These are phyloP conservation scores for Globisporangium middletonii DNA, from an alignment of 352 stramenopile genomes.

Conservation along the genomic window DNA sequence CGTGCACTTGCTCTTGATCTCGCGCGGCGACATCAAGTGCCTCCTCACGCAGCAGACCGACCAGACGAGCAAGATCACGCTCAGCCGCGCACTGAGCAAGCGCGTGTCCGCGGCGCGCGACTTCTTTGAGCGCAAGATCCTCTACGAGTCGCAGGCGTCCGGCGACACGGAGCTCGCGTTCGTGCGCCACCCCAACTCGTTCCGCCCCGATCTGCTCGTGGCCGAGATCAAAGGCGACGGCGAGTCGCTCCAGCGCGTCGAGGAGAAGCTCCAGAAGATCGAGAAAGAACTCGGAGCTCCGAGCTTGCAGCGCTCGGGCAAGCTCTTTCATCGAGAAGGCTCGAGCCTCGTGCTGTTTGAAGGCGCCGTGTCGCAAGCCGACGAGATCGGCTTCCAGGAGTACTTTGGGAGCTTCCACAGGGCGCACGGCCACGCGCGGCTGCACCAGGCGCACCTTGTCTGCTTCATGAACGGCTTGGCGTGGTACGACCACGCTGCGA, in stretches of 20 bases:
- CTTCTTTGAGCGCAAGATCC: constrained; percentile 67
- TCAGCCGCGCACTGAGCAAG: constrained; percentile 67
- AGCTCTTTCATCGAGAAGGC: constrained; percentile 53
- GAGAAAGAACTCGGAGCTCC: constrained; percentile 63
- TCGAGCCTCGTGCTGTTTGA: constrained; percentile 70
- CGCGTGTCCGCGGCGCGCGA: constrained; percentile 45
- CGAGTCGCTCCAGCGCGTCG: constrained; percentile 48
- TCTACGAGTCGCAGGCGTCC: constrained; percentile 37
- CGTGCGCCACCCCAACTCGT: constrained; percentile 49
- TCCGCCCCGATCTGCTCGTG: constrained; percentile 67
- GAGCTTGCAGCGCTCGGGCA: constrained; percentile 30
- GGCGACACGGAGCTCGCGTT: constrained; percentile 27
- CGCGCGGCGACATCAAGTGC: constrained; percentile 48
- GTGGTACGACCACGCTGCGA: constrained; percentile 61
- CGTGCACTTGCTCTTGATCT: constrained; percentile 57
- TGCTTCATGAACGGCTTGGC: constrained; percentile 64
- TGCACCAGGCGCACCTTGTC: constrained; percentile 70
- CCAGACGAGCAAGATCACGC: constrained; percentile 54
- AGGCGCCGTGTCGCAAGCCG: constrained; percentile 49
- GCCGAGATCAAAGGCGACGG: constrained; percentile 63
- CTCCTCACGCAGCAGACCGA: constrained; percentile 43
- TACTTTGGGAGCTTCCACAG: constrained; percentile 53
- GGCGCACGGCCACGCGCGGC: constrained; percentile 39
- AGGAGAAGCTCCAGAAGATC: constrained; percentile 54
- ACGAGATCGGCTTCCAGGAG: constrained; percentile 63